Evolutionary conservation across 257 asterid species (phyloP).

Genomic region (Przewalskia tangutica): DNA sequence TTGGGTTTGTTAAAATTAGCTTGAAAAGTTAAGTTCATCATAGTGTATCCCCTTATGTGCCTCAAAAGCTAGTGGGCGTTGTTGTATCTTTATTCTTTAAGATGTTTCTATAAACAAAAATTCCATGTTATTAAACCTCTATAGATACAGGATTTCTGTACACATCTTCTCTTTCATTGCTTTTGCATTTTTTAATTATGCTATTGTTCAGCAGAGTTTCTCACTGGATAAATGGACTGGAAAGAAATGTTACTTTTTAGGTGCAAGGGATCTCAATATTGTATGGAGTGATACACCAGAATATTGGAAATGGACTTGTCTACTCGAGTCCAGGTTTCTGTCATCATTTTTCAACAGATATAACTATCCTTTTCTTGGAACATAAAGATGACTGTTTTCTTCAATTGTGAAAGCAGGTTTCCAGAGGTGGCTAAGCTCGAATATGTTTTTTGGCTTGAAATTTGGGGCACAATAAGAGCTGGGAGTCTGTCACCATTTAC

Average conservation of each 20-base stretch:
- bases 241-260: conserved; percentile 11
- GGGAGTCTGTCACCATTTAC: background rate
- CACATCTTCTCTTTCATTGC: too few relatives aligned
- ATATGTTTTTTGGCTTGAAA: background rate
- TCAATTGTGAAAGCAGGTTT: background rate
- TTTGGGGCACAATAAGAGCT: background rate
- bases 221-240: conserved; percentile 14
- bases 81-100: too few relatives aligned
- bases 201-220: conserved; percentile 5
- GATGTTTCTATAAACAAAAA: too few relatives aligned
- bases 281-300: background rate
- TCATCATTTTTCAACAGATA: background rate
- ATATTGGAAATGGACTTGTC: conserved; percentile 4
- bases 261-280: conserved; percentile 4
- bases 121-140: too few relatives aligned
- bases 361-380: background rate
- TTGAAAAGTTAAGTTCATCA: too few relatives aligned
- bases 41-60: too few relatives aligned
- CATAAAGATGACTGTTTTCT: background rate
- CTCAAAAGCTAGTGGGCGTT: too few relatives aligned
- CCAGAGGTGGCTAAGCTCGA: background rate
- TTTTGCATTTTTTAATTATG: too few relatives aligned
- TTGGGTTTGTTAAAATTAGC: too few relatives aligned
- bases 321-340: conserved; percentile 10
- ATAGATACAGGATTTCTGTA: too few relatives aligned